Percentiles rank a stretch among this genome's conserved stretches.
Evolutionary conservation across 2,329 filamentous ascomycete species (phyloP).

Genomic region (Xylariaceae sp.): DNA sequence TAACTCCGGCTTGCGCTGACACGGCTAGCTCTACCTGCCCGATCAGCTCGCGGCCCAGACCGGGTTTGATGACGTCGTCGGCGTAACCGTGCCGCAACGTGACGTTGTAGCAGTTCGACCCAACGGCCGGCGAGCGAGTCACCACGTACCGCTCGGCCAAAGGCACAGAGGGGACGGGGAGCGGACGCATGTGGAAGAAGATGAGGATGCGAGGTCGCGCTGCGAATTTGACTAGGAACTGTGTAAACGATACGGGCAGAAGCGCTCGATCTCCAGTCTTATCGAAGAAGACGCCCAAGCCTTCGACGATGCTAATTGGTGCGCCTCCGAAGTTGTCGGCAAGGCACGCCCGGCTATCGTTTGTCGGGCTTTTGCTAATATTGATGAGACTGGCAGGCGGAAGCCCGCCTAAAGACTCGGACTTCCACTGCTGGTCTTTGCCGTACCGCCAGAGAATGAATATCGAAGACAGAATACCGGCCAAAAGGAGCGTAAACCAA

Average conservation of each 20-base stretch:
- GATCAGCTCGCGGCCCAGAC: constrained; percentile 4
- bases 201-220: constrained; percentile 5
- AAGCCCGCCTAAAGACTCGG: not conserved
- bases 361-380: not conserved
- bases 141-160: constrained; percentile 2
- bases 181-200: constrained; percentile 13
- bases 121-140: not conserved
- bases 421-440: constrained; percentile 8
- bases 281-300: constrained; percentile 7
- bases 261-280: not conserved
- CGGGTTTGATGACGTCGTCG: constrained; percentile 3
- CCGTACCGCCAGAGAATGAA: constrained; percentile 13
- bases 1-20: not conserved
- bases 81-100: constrained; percentile 5
- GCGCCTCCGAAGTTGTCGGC: constrained; percentile 1
- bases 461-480: constrained; percentile 4
- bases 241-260: constrained; percentile 4
- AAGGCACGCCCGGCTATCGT: constrained; percentile 1
- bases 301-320: not conserved
- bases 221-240: constrained; percentile 7
- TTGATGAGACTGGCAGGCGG: not conserved
- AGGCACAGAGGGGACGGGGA: not conserved
- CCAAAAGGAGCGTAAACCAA: constrained; percentile 5
- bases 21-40: constrained; percentile 6
- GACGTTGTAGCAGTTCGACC: constrained; percentile 2